phyloP scores from a whole-genome alignment of 2,329 filamentous ascomycete species.

The Penicillium concentricum region DNA sequence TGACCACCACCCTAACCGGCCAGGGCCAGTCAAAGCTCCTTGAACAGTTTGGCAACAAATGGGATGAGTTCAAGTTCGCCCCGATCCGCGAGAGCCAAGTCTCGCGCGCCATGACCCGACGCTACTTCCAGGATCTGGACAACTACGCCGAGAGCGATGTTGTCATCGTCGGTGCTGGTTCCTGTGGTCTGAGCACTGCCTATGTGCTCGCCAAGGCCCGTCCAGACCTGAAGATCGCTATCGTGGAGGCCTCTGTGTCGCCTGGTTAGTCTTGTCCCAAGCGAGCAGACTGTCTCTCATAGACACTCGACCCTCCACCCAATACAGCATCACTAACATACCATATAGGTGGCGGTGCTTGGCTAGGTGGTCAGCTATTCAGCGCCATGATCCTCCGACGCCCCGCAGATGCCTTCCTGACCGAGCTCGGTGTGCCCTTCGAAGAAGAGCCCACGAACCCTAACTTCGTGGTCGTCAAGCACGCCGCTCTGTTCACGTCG shows the following conservation, averaged over 20 bases:
- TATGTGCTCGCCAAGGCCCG: conserved; percentile 81
- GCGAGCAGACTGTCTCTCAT: not conserved
- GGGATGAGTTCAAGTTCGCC: conserved; percentile 78
- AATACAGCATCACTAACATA: not conserved
- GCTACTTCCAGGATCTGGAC: conserved; percentile 90
- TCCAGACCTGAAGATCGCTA: conserved; percentile 86
- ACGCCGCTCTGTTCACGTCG: conserved; percentile 87
- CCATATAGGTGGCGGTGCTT: conserved; percentile 71
- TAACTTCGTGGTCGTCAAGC: conserved; percentile 88
- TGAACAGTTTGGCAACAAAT: conserved; percentile 69
- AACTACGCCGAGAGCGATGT: conserved; percentile 88
- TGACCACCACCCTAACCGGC: conserved; percentile 34
- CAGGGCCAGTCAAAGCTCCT: conserved; percentile 55
- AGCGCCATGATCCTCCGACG: conserved; percentile 94
- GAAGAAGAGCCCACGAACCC: conserved; percentile 87
- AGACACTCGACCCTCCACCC: not conserved
- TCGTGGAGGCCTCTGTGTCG: conserved; percentile 83
- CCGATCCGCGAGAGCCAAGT: conserved; percentile 91
- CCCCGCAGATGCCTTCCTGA: conserved; percentile 80
- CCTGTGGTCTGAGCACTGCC: conserved; percentile 79
- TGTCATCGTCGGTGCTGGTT: conserved; percentile 88
- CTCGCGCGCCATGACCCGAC: conserved; percentile 86
- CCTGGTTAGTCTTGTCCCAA: conserved; percentile 51
- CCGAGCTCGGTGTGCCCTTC: conserved; percentile 77
- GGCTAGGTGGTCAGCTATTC: conserved; percentile 93